Conservation (phyloP, 2,329 filamentous ascomycete genomes). For the Aspergillus novoparasiticus region DNA sequence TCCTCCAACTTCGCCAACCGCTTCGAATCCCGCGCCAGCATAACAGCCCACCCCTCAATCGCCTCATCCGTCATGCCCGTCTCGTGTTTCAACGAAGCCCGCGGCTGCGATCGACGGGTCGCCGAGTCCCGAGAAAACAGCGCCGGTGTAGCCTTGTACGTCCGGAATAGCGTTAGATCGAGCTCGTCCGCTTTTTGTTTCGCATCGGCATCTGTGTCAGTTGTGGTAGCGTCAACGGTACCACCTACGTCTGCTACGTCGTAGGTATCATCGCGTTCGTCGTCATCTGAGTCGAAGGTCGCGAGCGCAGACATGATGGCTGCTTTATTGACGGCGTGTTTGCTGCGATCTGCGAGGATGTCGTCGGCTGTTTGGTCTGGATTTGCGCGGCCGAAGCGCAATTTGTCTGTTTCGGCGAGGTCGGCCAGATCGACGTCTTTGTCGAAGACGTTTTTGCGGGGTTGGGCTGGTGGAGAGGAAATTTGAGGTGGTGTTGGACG, state of each 20-base stretch:
- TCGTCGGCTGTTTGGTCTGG: conserved; percentile 69
- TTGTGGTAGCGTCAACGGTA: conserved; percentile 67
- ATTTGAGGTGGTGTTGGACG: conserved; percentile 42
- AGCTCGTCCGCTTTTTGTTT: conserved; percentile 47
- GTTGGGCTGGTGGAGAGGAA: conserved; percentile 22
- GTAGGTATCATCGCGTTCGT: conserved; percentile 96
- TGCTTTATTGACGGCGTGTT: conserved; percentile 71
- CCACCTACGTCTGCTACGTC: conserved; percentile 90
- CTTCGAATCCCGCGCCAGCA: conserved; percentile 74
- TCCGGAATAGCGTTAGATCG: conserved; percentile 73
- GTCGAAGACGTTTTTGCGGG: conserved; percentile 74
- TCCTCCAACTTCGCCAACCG: conserved; percentile 70
- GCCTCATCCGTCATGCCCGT: conserved; percentile 92
- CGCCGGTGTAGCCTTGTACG: conserved; percentile 66
- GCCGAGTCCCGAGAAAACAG: conserved; percentile 72
- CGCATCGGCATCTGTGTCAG: conserved; percentile 51
- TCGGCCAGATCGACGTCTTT: conserved; percentile 73
- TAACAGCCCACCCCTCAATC: conserved; percentile 91
- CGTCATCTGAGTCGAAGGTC: conserved; percentile 88
- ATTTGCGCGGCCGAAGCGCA: conserved; percentile 76
- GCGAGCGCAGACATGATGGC: conserved; percentile 86
- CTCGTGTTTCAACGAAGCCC: conserved; percentile 68
- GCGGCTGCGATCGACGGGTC: conserved; percentile 65
- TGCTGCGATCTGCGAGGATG: conserved; percentile 65
- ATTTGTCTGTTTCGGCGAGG: conserved; percentile 69